Conservation (phyloP, 805 yeast genomes). For the Cyberlindnera suaveolens region DNA sequence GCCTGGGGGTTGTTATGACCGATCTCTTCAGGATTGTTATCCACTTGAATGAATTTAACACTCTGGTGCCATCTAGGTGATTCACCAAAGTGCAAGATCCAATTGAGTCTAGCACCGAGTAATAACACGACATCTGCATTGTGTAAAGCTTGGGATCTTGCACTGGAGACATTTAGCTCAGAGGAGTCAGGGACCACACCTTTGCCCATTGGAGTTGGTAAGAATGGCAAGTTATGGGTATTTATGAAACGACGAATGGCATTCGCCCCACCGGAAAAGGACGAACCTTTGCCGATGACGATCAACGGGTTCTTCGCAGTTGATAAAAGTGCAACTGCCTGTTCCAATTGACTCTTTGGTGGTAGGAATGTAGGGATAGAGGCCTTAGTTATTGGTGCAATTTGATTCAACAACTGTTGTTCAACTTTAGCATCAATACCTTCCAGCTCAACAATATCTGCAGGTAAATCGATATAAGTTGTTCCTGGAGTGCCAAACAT, state of each 20-base stretch:
- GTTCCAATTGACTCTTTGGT: slow-evolving; percentile 27
- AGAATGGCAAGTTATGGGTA: slow-evolving; percentile 42
- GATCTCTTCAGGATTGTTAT: slow-evolving; percentile 45
- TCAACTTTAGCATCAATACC: background rate
- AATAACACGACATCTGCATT: slow-evolving; percentile 53
- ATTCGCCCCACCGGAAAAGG: slow-evolving; percentile 37
- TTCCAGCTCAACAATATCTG: slow-evolving; percentile 39
- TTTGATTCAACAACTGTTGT: background rate
- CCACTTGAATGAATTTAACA: slow-evolving; percentile 53
- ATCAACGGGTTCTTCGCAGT: slow-evolving; percentile 43
- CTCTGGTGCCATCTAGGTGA: slow-evolving; percentile 41
- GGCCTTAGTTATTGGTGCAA: slow-evolving; percentile 3
- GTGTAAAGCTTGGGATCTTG: slow-evolving; percentile 53
- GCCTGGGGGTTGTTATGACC: slow-evolving; percentile 36
- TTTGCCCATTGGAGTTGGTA: slow-evolving; percentile 79
- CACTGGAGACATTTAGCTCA: slow-evolving; percentile 49
- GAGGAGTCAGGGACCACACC: slow-evolving; percentile 54
- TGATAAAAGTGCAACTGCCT: slow-evolving; percentile 30
- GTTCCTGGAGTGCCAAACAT: slow-evolving; percentile 53
- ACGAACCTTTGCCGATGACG: slow-evolving; percentile 63
- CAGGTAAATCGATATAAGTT: slow-evolving; percentile 61
- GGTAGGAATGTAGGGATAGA: slow-evolving; percentile 30
- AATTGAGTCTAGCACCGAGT: slow-evolving; percentile 63
- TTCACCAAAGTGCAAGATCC: slow-evolving; percentile 68
- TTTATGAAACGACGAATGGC: slow-evolving; percentile 36